Conservation (phyloP, 495 filamentous ascomycete species). For the Hamigera avellanea region DNA sequence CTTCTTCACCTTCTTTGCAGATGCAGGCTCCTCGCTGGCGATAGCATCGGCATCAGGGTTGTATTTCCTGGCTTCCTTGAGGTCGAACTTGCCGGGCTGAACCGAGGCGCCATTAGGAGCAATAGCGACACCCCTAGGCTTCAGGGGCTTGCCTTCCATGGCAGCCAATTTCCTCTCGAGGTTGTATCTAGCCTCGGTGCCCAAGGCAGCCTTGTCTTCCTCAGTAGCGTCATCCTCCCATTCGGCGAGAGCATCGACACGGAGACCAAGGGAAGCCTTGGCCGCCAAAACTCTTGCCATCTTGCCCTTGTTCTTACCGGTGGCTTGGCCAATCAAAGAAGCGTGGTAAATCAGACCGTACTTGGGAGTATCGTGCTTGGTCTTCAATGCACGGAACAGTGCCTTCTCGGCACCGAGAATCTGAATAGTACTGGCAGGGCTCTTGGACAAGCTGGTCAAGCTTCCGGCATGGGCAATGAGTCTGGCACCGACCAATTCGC, state of each 20-base stretch:
- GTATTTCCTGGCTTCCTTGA: slow-evolving; percentile 93
- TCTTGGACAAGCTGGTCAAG: slow-evolving; percentile 92
- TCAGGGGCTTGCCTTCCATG: slow-evolving; percentile 84
- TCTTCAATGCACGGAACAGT: slow-evolving; percentile 95
- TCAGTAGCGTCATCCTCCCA: slow-evolving; percentile 72
- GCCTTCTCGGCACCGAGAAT: slow-evolving; percentile 98
- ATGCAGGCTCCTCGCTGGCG: slow-evolving; percentile 47
- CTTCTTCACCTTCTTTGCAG: slow-evolving; percentile 38
- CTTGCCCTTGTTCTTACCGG: slow-evolving; percentile 97
- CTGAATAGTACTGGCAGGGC: slow-evolving; percentile 89
- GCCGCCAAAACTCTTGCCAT: slow-evolving; percentile 92
- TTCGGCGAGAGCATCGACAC: slow-evolving; percentile 83
- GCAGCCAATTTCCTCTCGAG: slow-evolving; percentile 76
- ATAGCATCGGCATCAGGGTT: slow-evolving; percentile 89
- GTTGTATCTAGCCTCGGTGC: slow-evolving; percentile 59
- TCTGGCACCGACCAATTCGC: slow-evolving; percentile 87
- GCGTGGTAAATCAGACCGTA: slow-evolving; percentile 99
- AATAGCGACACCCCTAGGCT: slow-evolving; percentile 62
- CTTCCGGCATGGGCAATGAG: slow-evolving; percentile 94
- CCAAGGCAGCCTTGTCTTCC: slow-evolving; percentile 70
- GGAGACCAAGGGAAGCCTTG: slow-evolving; percentile 84
- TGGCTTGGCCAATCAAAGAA: slow-evolving; percentile 90
- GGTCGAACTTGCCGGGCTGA: slow-evolving; percentile 68
- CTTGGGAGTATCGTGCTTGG: slow-evolving; percentile 98
- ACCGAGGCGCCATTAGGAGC: slow-evolving; percentile 52